Base-by-base conservation (phyloP, 352 stramenopile species). In the Phytophthora meadii region DNA sequence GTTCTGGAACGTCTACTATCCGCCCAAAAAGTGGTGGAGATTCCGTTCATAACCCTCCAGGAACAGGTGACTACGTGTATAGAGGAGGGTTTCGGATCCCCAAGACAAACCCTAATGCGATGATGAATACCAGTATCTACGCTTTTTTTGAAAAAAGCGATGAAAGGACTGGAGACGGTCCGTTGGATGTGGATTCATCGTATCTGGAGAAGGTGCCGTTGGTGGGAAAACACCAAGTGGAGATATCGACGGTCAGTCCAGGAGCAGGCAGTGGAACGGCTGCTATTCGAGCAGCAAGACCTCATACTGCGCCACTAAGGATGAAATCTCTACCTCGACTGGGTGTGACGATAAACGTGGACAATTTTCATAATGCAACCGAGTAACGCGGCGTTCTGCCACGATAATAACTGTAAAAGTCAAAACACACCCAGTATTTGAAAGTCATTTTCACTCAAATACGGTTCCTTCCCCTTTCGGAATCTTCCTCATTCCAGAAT, bases 31-130 rank as follows among this genome's bases (percentile, higher is more conserved):
- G 56, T 25, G 49, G 54, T 15, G 40, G 48, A 22, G 76, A 77
- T 22, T 32, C 56, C 2, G 24, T 88, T 12, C 77, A 90, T 36
- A 70, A 82, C 9, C 58, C 76, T 2, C 70, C 77, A 15, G 82
- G 82, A 2, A 65, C 72, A 15, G 70, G 51, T 11, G 82, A 88
- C 14, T 89, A 72, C 47, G 62, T 91, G 40, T 91, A 91, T 25
- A 71, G 82, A 22, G 80, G 72, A 1, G 82, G 82, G 1, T 89
- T 91, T 52, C 80, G 82, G 1, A 65, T 91, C 40, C 80, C 82
- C 0, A 85, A 77, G 42, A 45, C 50, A 0, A 59, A 40, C 19
- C 12, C 32, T 4, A 65, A 48, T 34, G 28, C 36, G 0, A 25
- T 48, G 22, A 71, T 55, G 30, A 71, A 36, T 15, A 44, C 37